phyloP scores from a whole-genome alignment of 208 protist species.

The Angomonas deanei region DNA sequence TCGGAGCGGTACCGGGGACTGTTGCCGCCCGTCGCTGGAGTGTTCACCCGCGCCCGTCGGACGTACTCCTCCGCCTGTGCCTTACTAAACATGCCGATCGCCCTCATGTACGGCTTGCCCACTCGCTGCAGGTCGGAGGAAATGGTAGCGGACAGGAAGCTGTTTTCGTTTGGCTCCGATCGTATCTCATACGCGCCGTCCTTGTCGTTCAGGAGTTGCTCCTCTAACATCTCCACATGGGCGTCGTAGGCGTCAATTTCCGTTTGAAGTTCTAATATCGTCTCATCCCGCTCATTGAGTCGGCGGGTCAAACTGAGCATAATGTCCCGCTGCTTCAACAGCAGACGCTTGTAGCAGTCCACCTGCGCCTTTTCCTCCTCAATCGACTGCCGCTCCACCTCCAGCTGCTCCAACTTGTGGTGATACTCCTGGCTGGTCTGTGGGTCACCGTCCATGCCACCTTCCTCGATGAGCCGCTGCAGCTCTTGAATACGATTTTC shows the following conservation, averaged over 20 bases:
- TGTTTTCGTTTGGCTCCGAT: neutral
- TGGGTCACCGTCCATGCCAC: conserved; percentile 39
- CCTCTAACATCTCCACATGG: conserved; percentile 71
- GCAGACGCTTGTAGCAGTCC: conserved; percentile 93
- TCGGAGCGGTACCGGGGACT: conserved; percentile 35
- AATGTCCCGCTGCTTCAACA: conserved; percentile 95
- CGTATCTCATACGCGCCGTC: neutral
- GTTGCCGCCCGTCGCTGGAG: neutral
- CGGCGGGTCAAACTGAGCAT: conserved; percentile 92
- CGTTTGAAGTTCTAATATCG: conserved; percentile 81
- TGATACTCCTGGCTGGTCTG: conserved; percentile 53
- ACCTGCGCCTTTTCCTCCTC: conserved; percentile 91
- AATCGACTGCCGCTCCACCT: conserved; percentile 72
- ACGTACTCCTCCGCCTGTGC: conserved; percentile 44
- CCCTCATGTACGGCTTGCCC: conserved; percentile 12
- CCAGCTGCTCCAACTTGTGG: conserved; percentile 68
- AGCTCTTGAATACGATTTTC: conserved; percentile 56
- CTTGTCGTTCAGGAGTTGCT: conserved; percentile 27
- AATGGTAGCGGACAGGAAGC: neutral
- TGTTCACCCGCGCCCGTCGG: conserved; percentile 15
- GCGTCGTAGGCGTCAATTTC: conserved; percentile 84
- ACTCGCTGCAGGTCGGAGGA: conserved; percentile 7
- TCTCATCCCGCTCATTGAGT: conserved; percentile 92
- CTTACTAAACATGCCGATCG: conserved; percentile 16
- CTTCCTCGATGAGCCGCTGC: conserved; percentile 37